These are phyloP conservation scores for Epichloe coenophiala DNA, from an alignment of 2,329 filamentous ascomycete genomes.

Conservation along the genomic window DNA sequence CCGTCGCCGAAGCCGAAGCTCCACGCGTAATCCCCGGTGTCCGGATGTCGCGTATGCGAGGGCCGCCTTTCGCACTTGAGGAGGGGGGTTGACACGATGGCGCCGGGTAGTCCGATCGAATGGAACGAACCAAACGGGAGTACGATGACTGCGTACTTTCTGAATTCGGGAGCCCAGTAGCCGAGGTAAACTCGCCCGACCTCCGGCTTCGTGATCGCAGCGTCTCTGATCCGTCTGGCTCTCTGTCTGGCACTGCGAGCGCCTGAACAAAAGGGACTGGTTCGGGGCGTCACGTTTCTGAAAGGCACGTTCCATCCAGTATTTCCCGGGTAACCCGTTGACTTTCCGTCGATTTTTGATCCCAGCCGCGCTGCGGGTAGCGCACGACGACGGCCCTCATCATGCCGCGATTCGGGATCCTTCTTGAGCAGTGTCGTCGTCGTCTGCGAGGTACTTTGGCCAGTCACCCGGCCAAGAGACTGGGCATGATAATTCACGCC, in stretches of 20 bases:
- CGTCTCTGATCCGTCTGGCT: not conserved
- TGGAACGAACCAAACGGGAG: not conserved
- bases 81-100: accelerated
- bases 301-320: too few species aligned
- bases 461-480: too few species aligned
- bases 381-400: too few species aligned
- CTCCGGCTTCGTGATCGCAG: not conserved
- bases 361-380: too few species aligned
- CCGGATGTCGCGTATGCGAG: not conserved
- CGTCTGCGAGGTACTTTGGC: too few species aligned
- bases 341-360: too few species aligned
- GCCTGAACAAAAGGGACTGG: not conserved
- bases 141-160: accelerated
- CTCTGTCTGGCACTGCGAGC: not conserved
- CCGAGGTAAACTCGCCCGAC: not conserved
- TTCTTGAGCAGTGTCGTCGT: too few species aligned
- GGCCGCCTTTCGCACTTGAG: not conserved
- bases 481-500: too few species aligned
- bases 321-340: too few species aligned
- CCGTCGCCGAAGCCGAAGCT: not conserved
- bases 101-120: not conserved
- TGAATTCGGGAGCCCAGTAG: not conserved
- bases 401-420: too few species aligned
- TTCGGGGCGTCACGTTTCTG: not conserved
- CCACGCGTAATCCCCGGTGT: not conserved